These are phyloP conservation scores for Suhomyces bribrorum DNA, from an alignment of 1,139 yeast genomes.

Conservation along the genomic window DNA sequence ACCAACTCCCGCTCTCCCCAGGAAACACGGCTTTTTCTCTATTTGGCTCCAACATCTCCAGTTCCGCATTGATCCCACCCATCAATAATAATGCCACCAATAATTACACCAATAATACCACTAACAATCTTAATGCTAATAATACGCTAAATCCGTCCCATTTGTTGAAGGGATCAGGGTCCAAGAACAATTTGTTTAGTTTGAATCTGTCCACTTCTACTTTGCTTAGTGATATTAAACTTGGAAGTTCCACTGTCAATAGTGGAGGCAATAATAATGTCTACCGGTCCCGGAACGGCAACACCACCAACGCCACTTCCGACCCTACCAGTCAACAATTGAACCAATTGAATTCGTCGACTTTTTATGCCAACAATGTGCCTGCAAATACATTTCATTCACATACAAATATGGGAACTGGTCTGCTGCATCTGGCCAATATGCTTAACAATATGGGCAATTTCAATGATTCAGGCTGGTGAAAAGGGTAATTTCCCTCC, in stretches of 20 bases:
- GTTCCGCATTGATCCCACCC: slow-evolving; percentile 13
- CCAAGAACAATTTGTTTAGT: slow-evolving; percentile 9
- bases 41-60: slow-evolving; percentile 3
- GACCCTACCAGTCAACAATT: slow-evolving; percentile 10
- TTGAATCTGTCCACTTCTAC: slow-evolving; percentile 4
- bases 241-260: slow-evolving; percentile 4
- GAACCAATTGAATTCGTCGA: slow-evolving; percentile 11
- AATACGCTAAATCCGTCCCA: slow-evolving; percentile 17
- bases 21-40: slow-evolving; percentile 4
- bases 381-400: slow-evolving; percentile 1
- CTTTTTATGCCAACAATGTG: slow-evolving; percentile 6
- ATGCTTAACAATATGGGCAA: slow-evolving; percentile 12
- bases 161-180: slow-evolving; percentile 10
- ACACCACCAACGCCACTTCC: slow-evolving; percentile 1
- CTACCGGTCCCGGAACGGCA: not conserved
- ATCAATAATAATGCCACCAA: slow-evolving; percentile 4
- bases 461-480: slow-evolving; percentile 14
- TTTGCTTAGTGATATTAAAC: slow-evolving; percentile 6
- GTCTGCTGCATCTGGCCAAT: slow-evolving; percentile 3
- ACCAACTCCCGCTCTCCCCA: slow-evolving; percentile 27
- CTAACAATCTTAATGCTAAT: no score
- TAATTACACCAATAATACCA: slow-evolving; percentile 6
- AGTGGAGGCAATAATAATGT: not conserved
- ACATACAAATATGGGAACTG: not conserved
- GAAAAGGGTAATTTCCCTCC: not conserved